These are phyloP conservation scores for Talaromyces sp. DNA, from an alignment of 2,329 filamentous ascomycete genomes.

Conservation along the genomic window DNA sequence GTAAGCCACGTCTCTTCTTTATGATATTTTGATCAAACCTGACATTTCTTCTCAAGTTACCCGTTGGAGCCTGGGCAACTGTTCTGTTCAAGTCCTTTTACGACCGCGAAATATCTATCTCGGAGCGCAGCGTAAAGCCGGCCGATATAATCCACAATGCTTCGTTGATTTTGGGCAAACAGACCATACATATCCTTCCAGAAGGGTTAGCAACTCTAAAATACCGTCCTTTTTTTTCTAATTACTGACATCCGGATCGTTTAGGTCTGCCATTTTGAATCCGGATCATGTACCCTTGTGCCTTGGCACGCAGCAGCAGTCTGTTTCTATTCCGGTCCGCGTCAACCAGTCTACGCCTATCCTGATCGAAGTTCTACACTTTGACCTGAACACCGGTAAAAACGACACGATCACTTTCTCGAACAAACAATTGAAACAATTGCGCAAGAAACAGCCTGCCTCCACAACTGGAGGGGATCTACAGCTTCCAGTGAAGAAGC, in stretches of 20 bases:
- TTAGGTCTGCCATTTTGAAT: slow-evolving; percentile 77
- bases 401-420: slow-evolving; percentile 76
- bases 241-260: slow-evolving; percentile 13
- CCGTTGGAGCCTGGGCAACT: slow-evolving; percentile 66
- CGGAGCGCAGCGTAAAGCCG: slow-evolving; percentile 86
- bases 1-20: slow-evolving; percentile 40
- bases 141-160: slow-evolving; percentile 83
- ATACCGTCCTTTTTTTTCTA: slow-evolving; percentile 14
- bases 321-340: slow-evolving; percentile 69
- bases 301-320: slow-evolving; percentile 57
- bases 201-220: slow-evolving; percentile 60
- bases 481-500: slow-evolving; percentile 71
- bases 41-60: slow-evolving; percentile 49
- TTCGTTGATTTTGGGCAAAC: slow-evolving; percentile 88
- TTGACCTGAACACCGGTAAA: slow-evolving; percentile 72
- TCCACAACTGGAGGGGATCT: slow-evolving; percentile 58
- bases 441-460: slow-evolving; percentile 60
- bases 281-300: slow-evolving; percentile 77
- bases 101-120: slow-evolving; percentile 86
- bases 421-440: slow-evolving; percentile 65
- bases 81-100: slow-evolving; percentile 75
- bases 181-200: slow-evolving; percentile 95
- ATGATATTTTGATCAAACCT: not conserved
- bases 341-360: slow-evolving; percentile 92
- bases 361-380: slow-evolving; percentile 79